Base-by-base conservation (phyloP, 2,329 filamentous ascomycete genomes). In the Macrophomina phaseolina region DNA sequence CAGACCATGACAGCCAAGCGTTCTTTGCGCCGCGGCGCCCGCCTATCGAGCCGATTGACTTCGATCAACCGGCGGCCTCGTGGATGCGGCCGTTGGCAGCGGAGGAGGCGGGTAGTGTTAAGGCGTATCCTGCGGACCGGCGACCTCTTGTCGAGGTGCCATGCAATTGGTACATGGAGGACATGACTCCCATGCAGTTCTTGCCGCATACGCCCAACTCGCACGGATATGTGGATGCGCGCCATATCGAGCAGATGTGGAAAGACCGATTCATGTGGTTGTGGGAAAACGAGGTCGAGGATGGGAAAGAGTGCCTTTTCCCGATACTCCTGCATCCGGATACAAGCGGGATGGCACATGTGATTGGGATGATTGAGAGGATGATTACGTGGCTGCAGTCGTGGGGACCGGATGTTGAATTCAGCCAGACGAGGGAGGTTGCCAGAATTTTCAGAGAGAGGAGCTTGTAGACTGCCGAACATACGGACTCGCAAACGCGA, bases 211-310 rank as follows among this genome's bases (percentile, higher is more conserved):
- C 76, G 11, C 71, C 79, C 1, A 88, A 88, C 68, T 84, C 82
- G 2, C 82, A 85, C 51, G 87, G 87, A 1, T 89, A 87, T 71
- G 85, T 88, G 0, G 84, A 86, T 64, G 82, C 84, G 4, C 79
- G 82, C 9, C 80, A 85, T 1, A 81, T 89, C 34, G 86, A 89
- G 78, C 80, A 84, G 67, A 85, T 89, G 79, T 89, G 87, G 87
- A 83, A 80, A 70, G 86, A 88, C 70, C 81, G 85, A 12, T 87
- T 89, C 70, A 79, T 84, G 68, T 89, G 82, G 80, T 77, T 88
- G n/a, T 70, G 80, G 67, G 74, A 75, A 63, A 74, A 80, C 14
- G 74, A 79, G 68, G 71, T 71, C 1, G 71, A 74, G 34, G 73
- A 73, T 61, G 49, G 49, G 11, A 74, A 68, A 61, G 72, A 73